Evolutionary conservation across 1,284 basidiomycete genomes (phyloP), one percentile per base, ranked within the genome.

Genomic region (Apiotrichum mycotoxinovorans): DNA sequence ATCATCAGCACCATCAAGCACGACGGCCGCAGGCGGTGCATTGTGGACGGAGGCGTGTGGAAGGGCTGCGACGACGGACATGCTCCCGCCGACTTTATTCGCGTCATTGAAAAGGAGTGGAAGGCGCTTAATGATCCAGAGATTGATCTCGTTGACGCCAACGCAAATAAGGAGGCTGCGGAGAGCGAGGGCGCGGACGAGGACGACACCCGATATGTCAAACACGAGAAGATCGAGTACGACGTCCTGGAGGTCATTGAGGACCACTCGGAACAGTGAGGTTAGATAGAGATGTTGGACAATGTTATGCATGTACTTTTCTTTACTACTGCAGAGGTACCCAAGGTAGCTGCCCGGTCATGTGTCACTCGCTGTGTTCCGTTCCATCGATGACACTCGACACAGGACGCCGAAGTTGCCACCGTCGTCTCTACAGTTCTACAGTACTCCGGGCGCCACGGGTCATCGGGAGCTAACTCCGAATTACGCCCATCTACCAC

Each of bases 51-150:
- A 62, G 83, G 70, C 2, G 65, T 80, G 51, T 94, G 90, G 90
- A 86, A 87, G 67, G 80, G 86, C 37, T 94, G 90, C 74, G 86
- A 91, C 78, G 84, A 83, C 60, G 90, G 90, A 18, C 89, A 92
- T 71, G 74, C 80, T 34, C 79, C 83, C 27, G 73, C 79, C 17
- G 89, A 92, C 73, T 92, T 93, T 74, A 83, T 89, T 42, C 78
- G 81, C 56, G 86, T 88, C 70, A 91, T 94, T 66, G 83, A 89
- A 56, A 79, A 83, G 30, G 90, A 88, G 70, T 89, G 66, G 58
- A 58, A 69, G 51, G 54, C 63, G 46, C 66, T 75, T 30, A 61
- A 65, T 23, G 46, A 18, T 20, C n/a, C 14, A 5, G 7, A 43
- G 37, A 20, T 30, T 18, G 5, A 7, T 30, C 30, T 30, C 35